Evolutionary conservation across 2,329 filamentous ascomycete species (phyloP).

Genomic region (Scytalidium sp.): DNA sequence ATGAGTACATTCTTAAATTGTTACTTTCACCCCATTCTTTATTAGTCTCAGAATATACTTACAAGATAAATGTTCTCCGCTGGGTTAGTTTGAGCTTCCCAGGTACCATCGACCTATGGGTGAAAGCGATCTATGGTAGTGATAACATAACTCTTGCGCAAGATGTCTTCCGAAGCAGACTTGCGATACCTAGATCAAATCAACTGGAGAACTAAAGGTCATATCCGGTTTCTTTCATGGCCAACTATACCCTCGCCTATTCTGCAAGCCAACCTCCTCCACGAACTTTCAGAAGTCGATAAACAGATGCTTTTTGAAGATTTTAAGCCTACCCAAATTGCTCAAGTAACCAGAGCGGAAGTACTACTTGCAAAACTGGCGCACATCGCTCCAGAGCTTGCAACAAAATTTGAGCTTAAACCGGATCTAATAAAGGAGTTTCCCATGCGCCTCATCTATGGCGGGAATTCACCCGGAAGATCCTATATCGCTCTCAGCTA

Average conservation of each 20-base stretch:
- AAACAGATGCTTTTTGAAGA: background rate
- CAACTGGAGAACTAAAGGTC: background rate
- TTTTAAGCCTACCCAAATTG: background rate
- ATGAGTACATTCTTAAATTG: too few relatives aligned
- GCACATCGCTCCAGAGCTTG: slow-evolving; percentile 1
- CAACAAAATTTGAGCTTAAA: slow-evolving; percentile 3
- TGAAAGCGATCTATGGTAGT: too few relatives aligned
- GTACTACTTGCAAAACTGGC: slow-evolving; percentile 15
- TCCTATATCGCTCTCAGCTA: slow-evolving; percentile 6
- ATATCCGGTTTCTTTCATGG: background rate
- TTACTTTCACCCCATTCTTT: too few relatives aligned
- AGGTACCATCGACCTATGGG: too few relatives aligned
- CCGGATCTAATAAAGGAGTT: slow-evolving; percentile 2
- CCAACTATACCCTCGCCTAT: background rate
- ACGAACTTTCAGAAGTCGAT: background rate
- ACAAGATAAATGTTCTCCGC: too few relatives aligned
- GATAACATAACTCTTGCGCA: too few relatives aligned
- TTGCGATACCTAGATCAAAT: background rate
- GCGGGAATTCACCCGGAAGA: background rate
- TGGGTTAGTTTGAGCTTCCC: too few relatives aligned
- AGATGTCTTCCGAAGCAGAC: background rate
- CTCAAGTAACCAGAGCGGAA: background rate
- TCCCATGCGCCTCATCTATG: slow-evolving; percentile 1
- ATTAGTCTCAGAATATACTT: too few relatives aligned
- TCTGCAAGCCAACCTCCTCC: background rate